Evolutionary conservation across 257 asterid species (phyloP), one percentile per base, ranked within the genome.

Genomic region (Primulina tabacum): DNA sequence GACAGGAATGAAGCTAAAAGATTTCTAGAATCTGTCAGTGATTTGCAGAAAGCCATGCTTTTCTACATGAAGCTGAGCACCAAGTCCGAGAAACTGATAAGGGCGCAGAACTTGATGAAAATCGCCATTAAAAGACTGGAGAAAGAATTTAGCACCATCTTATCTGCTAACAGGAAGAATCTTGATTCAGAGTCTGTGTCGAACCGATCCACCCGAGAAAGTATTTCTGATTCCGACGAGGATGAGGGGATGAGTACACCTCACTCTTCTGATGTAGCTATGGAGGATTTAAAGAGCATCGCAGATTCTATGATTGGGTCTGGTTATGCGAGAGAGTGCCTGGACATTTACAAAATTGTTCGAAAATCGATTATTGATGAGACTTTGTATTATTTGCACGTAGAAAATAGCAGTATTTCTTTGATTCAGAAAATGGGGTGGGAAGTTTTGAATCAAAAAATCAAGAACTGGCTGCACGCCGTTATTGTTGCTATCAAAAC

Each of bases 341-440:
- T 85, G 0, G 70, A 58, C 6, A 80, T 92, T 21, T 92, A 92
- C 78, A 84, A 81, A 34, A 75, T 88, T 33, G 72, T 85, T 50
- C 72, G 98, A 10, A 85, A 78, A 74, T 92, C 98, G 34, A 82
- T 90, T 0, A 72, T 90, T 9, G 98, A 90, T 20, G 98, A 92
- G 81, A 64, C 89, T 18, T 12, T 92, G 53, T 86, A 89, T 60
- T 78, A 82, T 61, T 69, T 92, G 10, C 95, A 92, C 35, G 82
- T 92, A 16, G 90, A 92, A 38, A 88, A 84, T 58, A 43, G 79
- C 59, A 84, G 66, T 58, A 57, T 26, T 2, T 74, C 89, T 7
- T 90, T 85, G 76, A 73, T 92, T 78, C 96, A 83, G 74, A 92
- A 90, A 40, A 77, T 86, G 85, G 92, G 83, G 2, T 92, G 98